A percentile compares a stretch with the other conserved stretches of the same genome.
Evolutionary conservation across 2,329 filamentous ascomycete species (phyloP).

Genomic region (Beauveria varroae): DNA sequence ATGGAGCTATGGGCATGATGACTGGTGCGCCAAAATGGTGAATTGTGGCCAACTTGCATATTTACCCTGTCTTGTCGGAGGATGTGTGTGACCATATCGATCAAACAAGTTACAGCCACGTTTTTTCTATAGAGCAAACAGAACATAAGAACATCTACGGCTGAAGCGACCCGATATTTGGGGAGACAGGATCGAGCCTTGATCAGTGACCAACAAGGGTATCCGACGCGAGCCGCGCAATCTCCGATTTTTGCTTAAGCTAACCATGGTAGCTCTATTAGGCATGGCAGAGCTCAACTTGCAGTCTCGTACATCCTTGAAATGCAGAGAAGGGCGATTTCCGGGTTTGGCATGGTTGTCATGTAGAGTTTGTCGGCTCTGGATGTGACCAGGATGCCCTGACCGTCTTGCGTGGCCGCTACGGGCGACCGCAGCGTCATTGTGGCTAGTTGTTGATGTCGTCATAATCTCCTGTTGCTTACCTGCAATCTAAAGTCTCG

Average conservation of each 20-base stretch:
- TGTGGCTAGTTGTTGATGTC: not conserved
- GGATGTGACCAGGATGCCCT: not conserved
- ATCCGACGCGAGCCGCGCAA: not conserved
- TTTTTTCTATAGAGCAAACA: no score
- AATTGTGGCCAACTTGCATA: no score
- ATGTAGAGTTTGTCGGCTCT: not conserved
- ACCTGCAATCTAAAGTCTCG: not conserved
- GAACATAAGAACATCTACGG: no score
- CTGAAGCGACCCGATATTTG: not conserved
- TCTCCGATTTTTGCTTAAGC: not conserved
- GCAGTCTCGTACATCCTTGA: not conserved
- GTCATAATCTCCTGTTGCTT: not conserved
- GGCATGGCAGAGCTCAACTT: not conserved
- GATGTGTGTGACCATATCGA: no score
- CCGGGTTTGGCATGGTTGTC: not conserved
- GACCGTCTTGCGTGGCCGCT: not conserved
- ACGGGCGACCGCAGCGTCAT: not conserved
- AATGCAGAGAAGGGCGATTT: not conserved
- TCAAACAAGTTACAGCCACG: no score
- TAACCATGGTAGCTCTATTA: not conserved
- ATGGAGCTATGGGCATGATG: no score
- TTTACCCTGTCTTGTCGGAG: no score
- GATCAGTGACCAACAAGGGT: not conserved
- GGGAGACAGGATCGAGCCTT: not conserved
- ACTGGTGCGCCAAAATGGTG: no score